Evolutionary conservation across 2,329 filamentous ascomycete genomes (phyloP).

Genomic region (Talaromyces sp.): DNA sequence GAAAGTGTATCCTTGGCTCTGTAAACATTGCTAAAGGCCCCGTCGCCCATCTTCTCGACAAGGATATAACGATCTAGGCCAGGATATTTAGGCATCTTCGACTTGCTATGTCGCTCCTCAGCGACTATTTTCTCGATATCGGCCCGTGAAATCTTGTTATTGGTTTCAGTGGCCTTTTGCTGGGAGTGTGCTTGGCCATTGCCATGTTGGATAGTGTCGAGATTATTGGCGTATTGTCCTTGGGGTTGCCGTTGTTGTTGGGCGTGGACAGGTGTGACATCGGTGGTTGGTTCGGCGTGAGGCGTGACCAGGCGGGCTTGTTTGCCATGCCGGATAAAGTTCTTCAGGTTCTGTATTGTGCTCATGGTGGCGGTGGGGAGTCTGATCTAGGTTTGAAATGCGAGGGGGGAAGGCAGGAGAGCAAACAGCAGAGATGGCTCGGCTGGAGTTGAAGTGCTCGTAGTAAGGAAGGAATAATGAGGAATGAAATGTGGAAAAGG

Average conservation of each 20-base stretch:
- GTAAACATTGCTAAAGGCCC: conserved; percentile 98
- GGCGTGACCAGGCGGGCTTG: conserved; percentile 70
- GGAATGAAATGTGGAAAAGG: not conserved
- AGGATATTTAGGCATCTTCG: conserved; percentile 81
- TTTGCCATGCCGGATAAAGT: conserved; percentile 97
- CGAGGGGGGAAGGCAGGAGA: not conserved
- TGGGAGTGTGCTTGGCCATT: conserved; percentile 60
- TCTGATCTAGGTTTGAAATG: not conserved
- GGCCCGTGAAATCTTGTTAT: conserved; percentile 51
- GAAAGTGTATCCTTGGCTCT: conserved; percentile 73
- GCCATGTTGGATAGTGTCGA: conserved; percentile 60
- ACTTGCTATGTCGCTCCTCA: conserved; percentile 81
- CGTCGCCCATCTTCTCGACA: conserved; percentile 96
- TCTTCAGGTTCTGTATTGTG: conserved; percentile 92
- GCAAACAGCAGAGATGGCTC: not conserved
- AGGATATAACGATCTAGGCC: conserved; percentile 82
- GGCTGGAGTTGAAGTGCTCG: not conserved
- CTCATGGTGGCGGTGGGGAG: conserved; percentile 48
- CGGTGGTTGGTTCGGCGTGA: conserved; percentile 60
- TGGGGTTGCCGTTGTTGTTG: conserved; percentile 56
- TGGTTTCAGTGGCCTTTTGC: conserved; percentile 54
- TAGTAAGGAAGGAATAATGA: not conserved
- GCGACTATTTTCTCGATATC: conserved; percentile 82
- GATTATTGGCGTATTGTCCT: conserved; percentile 51
- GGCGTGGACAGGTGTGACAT: conserved; percentile 62